Percentiles rank a stretch among this genome's conserved stretches.
Evolutionary conservation across 2,329 filamentous ascomycete genomes (phyloP).

Genomic region (Leptodontidium sp.): DNA sequence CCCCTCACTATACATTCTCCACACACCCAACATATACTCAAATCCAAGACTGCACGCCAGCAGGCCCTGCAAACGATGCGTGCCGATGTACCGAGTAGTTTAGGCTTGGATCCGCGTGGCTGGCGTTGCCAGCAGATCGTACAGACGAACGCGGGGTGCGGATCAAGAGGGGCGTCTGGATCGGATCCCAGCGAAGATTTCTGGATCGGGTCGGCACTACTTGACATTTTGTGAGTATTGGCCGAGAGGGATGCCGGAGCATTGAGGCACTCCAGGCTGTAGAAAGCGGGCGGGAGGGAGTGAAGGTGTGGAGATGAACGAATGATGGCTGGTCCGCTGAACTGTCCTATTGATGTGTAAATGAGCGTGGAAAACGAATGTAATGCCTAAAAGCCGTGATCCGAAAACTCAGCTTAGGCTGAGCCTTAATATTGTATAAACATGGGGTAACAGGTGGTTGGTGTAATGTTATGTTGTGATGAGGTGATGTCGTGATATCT

Average conservation of each 20-base stretch:
- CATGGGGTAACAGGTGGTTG: neutral
- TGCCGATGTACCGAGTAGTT: conserved; percentile 54
- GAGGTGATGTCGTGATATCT: neutral
- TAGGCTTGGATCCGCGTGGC: conserved; percentile 47
- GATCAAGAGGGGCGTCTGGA: neutral
- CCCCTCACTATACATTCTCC: conserved; percentile 62
- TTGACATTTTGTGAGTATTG: neutral
- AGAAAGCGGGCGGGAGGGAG: neutral
- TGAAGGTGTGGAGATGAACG: neutral
- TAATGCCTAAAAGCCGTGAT: conserved; percentile 12
- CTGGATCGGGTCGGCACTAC: neutral
- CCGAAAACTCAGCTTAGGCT: conserved; percentile 6
- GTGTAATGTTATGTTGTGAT: neutral
- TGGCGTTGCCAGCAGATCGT: conserved; percentile 61
- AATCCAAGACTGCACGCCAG: conserved; percentile 57
- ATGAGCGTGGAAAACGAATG: conserved; percentile 17
- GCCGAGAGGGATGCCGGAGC: neutral
- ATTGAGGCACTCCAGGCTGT: neutral
- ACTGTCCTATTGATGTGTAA: neutral
- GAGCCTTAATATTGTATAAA: conserved; percentile 8
- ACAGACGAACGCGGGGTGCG: conserved; percentile 56
- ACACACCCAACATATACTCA: conserved; percentile 66
- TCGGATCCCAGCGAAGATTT: neutral
- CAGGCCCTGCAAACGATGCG: conserved; percentile 60
- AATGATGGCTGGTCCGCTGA: neutral